These are phyloP conservation scores for Hemileia vastatrix DNA, from an alignment of 1,284 basidiomycete genomes.

Conservation along the genomic window DNA sequence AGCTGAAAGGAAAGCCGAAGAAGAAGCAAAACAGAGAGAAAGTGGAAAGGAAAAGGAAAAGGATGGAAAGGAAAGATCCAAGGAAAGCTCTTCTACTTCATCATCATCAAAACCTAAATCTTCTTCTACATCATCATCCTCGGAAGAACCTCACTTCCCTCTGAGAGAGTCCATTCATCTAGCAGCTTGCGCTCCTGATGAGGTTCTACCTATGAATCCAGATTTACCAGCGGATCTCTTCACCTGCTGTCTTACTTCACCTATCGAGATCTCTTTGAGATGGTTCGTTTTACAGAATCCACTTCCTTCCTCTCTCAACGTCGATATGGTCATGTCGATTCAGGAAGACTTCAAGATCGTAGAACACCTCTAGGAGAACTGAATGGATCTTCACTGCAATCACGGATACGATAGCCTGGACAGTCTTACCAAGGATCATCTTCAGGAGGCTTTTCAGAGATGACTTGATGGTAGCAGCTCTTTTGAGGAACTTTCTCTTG, in stretches of 20 bases:
- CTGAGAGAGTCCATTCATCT: conserved; percentile 88
- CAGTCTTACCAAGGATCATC: conserved; percentile 81
- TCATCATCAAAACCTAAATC: no score
- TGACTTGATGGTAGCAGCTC: conserved; percentile 86
- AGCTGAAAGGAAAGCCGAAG: conserved; percentile 73
- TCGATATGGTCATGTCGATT: conserved; percentile 88
- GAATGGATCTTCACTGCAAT: conserved; percentile 99
- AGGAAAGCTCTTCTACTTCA: neutral
- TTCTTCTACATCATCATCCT: conserved; percentile 27
- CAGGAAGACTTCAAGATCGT: conserved; percentile 94
- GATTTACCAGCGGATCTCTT: conserved; percentile 95
- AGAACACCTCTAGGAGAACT: conserved; percentile 92
- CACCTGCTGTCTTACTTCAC: conserved; percentile 93
- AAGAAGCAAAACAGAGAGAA: conserved; percentile 50
- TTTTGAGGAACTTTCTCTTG: conserved; percentile 92
- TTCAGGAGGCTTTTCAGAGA: conserved; percentile 92
- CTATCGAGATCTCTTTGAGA: conserved; percentile 92
- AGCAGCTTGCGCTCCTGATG: conserved; percentile 83
- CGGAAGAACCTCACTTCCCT: conserved; percentile 49
- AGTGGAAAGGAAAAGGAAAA: no score
- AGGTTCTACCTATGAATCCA: conserved; percentile 86
- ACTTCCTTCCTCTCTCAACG: conserved; percentile 49
- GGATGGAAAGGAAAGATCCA: no score
- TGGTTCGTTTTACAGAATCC: conserved; percentile 89
- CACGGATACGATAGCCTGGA: conserved; percentile 98